These are phyloP conservation scores for Fallopia convolvulus DNA, from an alignment of 148 eudicot species.

Conservation along the genomic window DNA sequence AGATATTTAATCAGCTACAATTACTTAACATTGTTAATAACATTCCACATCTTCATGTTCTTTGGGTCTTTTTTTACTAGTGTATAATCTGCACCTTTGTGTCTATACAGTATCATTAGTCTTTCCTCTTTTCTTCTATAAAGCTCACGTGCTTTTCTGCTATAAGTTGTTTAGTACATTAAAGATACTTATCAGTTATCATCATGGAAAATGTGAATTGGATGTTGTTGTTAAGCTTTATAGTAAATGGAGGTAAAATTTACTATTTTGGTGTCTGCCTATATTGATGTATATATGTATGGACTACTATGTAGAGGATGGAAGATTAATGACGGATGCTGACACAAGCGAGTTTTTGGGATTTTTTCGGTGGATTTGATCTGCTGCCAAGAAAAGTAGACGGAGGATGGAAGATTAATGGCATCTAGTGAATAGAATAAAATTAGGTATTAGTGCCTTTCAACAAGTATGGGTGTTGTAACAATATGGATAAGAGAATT, in stretches of 20 bases:
- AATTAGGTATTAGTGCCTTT: no score
- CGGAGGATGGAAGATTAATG: no score
- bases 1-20: background rate
- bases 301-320: constrained; percentile 58
- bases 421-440: constrained; percentile 44
- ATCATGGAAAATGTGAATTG: constrained; percentile 92
- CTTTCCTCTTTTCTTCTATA: background rate
- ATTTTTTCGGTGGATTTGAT: constrained; percentile 97
- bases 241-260: background rate
- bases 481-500: no score
- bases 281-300: background rate
- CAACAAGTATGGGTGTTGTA: no score
- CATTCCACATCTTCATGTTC: background rate
- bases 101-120: background rate
- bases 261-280: background rate
- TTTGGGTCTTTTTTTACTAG: background rate
- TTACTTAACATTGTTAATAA: background rate
- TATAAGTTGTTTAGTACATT: constrained; percentile 92
- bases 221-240: constrained; percentile 72
- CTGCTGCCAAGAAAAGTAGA: constrained; percentile 90
- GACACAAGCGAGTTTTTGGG: constrained; percentile 99
- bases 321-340: constrained; percentile 89
- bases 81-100: background rate
- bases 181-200: constrained; percentile 95
- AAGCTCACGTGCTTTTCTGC: no score